These are phyloP conservation scores for Hyaloscypha bicolor DNA, from an alignment of 495 filamentous ascomycete genomes.

Conservation along the genomic window DNA sequence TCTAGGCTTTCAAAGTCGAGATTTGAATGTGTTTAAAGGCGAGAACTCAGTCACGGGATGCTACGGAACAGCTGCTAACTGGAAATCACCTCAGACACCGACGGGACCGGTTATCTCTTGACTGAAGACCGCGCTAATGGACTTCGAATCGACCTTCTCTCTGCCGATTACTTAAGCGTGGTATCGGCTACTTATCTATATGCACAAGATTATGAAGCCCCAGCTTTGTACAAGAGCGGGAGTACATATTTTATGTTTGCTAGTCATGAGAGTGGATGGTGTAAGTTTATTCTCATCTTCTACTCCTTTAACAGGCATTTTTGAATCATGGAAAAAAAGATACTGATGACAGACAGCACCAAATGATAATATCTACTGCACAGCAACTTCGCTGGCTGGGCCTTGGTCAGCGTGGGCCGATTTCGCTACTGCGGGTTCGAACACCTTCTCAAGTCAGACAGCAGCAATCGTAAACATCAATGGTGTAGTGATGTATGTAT, in stretches of 20 bases:
- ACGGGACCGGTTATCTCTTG: slow-evolving; percentile 63
- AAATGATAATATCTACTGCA: slow-evolving; percentile 63
- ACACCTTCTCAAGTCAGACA: slow-evolving; percentile 41
- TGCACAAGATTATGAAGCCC: slow-evolving; percentile 45
- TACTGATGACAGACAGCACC: slow-evolving; percentile 43
- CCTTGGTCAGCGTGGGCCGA: slow-evolving; percentile 63
- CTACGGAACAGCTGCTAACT: neutral
- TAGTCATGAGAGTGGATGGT: slow-evolving; percentile 43
- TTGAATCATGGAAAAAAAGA: slow-evolving; percentile 16
- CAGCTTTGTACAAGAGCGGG: slow-evolving; percentile 53
- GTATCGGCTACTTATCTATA: slow-evolving; percentile 43
- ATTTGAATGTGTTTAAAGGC: slow-evolving; percentile 65
- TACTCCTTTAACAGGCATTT: too few species aligned
- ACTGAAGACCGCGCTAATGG: slow-evolving; percentile 62
- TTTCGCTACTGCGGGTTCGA: slow-evolving; percentile 56
- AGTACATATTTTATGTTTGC: slow-evolving; percentile 56
- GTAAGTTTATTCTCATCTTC: neutral
- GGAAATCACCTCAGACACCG: slow-evolving; percentile 37
- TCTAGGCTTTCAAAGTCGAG: slow-evolving; percentile 55
- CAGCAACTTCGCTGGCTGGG: slow-evolving; percentile 32
- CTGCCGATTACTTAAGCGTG: slow-evolving; percentile 49
- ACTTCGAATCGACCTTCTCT: slow-evolving; percentile 52
- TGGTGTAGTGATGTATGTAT: slow-evolving; percentile 27
- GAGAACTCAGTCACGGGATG: slow-evolving; percentile 16
- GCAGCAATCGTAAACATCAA: slow-evolving; percentile 26